Base-by-base conservation (phyloP, 2,329 filamentous ascomycete species). In the Penicillium sp. region DNA sequence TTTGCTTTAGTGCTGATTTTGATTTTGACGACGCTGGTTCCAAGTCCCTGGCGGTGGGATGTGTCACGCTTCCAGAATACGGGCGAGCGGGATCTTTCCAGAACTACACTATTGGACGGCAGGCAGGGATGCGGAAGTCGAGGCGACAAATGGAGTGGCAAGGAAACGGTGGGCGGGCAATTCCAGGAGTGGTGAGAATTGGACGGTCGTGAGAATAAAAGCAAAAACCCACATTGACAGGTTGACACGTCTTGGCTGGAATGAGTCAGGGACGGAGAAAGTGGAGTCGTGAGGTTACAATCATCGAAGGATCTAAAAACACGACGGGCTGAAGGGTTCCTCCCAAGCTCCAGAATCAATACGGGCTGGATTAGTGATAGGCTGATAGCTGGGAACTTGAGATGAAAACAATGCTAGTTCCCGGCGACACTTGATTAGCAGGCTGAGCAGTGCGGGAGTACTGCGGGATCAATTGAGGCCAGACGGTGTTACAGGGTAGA, bases 41-140 rank as follows among this genome's bases (percentile, higher is more conserved):
- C 59, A 47, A 37, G 40, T 58, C 59, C 56, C 56, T 61, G 56
- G 60, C 39, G 58, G 19, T 39, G 39, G 39, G 57, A 60, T 40
- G 39, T 55, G 40, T 62, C 60, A 51, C 55, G 36, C 22, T 14
- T 35, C 11, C 14, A 19, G 59, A 18, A 14, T 56, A 43, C 50
- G 56, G 9, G 22, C 35, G 59, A 54, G 52, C 53, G 44, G 56
- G 31, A 36, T 35, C 52, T 55, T 55, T 51, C 58, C 50, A 49
- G 19, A 24, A 50, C 13, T n/a, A 39, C 36, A 52, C 51, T 60
- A 56, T 56, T 59, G 43, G 31, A 31, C 2, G 31, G 31, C 31
- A 31, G 10, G n/a, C 19, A 22, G 18, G 35, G 35, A 51, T 6
- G 46, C 31, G 3, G 3, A 31, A 49, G 46, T n/a, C 46, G 46